A percentile compares a stretch with the other conserved stretches of the same genome.
Evolutionary conservation across 495 filamentous ascomycete species (phyloP).

Genomic region (Barbatosphaeria neglecta): DNA sequence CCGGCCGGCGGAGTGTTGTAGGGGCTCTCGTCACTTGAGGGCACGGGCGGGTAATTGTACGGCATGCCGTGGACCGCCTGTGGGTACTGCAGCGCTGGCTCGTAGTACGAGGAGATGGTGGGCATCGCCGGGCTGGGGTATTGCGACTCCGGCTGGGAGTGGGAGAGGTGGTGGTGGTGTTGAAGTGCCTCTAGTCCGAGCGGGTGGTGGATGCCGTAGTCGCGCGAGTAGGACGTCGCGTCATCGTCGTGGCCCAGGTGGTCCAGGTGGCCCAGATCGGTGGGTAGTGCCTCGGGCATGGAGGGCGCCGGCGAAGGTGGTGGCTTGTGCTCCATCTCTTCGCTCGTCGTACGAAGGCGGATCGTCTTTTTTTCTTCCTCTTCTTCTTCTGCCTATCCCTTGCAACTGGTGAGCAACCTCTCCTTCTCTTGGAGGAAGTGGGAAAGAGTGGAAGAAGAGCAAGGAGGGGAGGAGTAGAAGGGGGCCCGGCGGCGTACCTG

Average conservation of each 20-base stretch:
- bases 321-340: slow-evolving; percentile 14
- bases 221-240: slow-evolving; percentile 11
- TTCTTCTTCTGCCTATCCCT: background rate
- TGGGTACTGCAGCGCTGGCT: slow-evolving; percentile 5
- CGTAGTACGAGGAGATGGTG: background rate
- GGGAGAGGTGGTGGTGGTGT: background rate
- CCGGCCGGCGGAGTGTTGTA: background rate
- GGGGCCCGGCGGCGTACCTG: background rate
- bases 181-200: background rate
- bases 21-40: background rate
- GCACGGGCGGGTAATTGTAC: background rate
- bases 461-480: too few relatives aligned
- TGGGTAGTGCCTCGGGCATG: slow-evolving; percentile 22
- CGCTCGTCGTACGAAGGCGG: too few relatives aligned
- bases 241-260: slow-evolving; percentile 33
- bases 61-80: background rate
- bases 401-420: background rate
- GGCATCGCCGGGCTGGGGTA: slow-evolving; percentile 2
- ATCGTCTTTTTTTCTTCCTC: background rate
- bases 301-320: slow-evolving; percentile 25
- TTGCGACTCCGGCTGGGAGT: slow-evolving; percentile 14
- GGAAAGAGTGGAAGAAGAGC: background rate
- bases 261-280: slow-evolving; percentile 28
- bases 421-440: background rate
- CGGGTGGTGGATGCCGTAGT: slow-evolving; percentile 3